Evolutionary conservation across 73 alveolate genomes (phyloP).

Genomic region (Tetrahymena thermophila): DNA sequence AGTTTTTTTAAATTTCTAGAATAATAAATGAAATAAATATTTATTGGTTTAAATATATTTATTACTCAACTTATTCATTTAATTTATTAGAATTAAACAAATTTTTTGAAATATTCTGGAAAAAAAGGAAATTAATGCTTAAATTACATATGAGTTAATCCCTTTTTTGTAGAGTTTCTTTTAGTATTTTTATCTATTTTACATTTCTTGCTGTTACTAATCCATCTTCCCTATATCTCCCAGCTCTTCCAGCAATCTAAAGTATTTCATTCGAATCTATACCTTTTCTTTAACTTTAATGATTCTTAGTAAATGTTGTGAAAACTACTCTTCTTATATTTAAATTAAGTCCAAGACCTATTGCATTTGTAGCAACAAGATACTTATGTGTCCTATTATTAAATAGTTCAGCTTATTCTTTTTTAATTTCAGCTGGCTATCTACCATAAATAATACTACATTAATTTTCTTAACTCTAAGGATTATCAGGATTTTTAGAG

Average conservation of each 20-base stretch:
- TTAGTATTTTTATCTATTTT: background rate
- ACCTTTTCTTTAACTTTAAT: constrained; percentile 5
- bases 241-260: constrained; percentile 77
- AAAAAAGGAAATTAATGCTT: background rate
- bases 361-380: constrained; percentile 72
- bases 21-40: too few relatives aligned
- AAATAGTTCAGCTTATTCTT: constrained; percentile 44
- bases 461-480: background rate
- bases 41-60: too few relatives aligned
- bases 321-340: constrained; percentile 56
- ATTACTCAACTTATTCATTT: too few relatives aligned
- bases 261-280: constrained; percentile 15
- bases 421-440: constrained; percentile 64
- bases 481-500: background rate
- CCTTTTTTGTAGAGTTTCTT: constrained; percentile 5
- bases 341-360: constrained; percentile 71
- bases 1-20: too few relatives aligned
- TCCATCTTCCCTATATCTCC: constrained; percentile 63
- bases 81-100: too few relatives aligned
- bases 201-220: constrained; percentile 31
- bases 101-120: too few relatives aligned
- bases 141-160: background rate
- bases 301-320: constrained; percentile 25
- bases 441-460: constrained; percentile 59
- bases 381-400: constrained; percentile 39